Base-by-base conservation (phyloP, 202 grass and related monocot genomes). In the Saccharum hybrid region DNA sequence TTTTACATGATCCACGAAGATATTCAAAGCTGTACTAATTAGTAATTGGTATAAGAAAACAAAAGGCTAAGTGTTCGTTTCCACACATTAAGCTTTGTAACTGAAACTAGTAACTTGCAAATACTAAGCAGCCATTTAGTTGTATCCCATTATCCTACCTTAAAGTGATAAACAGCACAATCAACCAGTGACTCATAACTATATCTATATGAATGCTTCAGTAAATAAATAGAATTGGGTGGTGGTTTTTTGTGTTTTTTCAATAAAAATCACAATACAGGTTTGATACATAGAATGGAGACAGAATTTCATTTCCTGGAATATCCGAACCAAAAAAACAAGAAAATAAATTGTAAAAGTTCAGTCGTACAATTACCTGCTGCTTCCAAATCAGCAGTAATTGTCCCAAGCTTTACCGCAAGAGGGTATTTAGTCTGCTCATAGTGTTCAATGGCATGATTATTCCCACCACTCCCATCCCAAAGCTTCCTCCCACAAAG, bases 391-490 rank as follows among this genome's bases (percentile, higher is more conserved):
- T 99, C 96, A 74, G 89, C 86, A 88, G 91, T 94, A 77, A 99
- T 89, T 78, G 96, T 99, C 45, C 96, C 96, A 73, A 99, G 91
- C 81, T 99, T 99, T 37, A 96, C 91, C 0, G 93, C 96, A 52
- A 99, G 88, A 89, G 96, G 96, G 82, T 92, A 96, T 80, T 90
- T 92, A 77, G 89, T 99, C 79, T 94, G 83, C 28, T 94, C 26
- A 46, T 96, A 99, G 52, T 99, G 91, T 75, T 92, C 96, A 62
- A 96, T 85, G 22, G 93, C 93, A 83, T 99, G 96, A 84, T 96
- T 92, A 84, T 99, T 99, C 41, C 96, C 96, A 56, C 96, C 96
- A 65, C 84, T 96, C 37, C 96, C 96, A 75, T 99, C 96, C 93
- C 93, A 99, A 86, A 91, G 79, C 82, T 42, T 82, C 72, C 91